Percentiles rank a stretch among this genome's conserved stretches.
Evolutionary conservation across 202 grass and related monocot species (phyloP).

Genomic region (Elaeis oleifera): DNA sequence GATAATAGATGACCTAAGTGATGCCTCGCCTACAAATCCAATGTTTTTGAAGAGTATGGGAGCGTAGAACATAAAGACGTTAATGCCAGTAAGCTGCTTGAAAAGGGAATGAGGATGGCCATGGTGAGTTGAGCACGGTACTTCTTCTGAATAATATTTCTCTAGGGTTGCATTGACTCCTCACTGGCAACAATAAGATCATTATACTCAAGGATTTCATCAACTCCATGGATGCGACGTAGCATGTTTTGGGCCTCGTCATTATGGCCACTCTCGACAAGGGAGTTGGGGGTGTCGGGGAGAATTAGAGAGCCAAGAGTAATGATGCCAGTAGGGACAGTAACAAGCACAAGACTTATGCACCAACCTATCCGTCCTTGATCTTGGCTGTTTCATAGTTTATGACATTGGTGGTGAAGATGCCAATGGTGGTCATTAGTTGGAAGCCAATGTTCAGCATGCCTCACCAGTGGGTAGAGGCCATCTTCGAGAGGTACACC

Average conservation of each 20-base stretch:
- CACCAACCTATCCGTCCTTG: slow-evolving; percentile 76
- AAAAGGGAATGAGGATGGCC: slow-evolving; percentile 55
- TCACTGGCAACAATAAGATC: slow-evolving; percentile 66
- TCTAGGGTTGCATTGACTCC: slow-evolving; percentile 76
- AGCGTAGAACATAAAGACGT: slow-evolving; percentile 93
- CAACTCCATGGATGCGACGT: slow-evolving; percentile 69
- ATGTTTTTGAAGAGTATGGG: slow-evolving; percentile 79
- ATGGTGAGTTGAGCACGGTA: slow-evolving; percentile 65
- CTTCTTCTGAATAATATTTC: slow-evolving; percentile 48
- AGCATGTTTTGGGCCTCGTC: slow-evolving; percentile 61
- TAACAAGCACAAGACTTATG: slow-evolving; percentile 63
- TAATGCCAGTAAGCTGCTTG: slow-evolving; percentile 86
- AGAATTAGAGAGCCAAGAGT: slow-evolving; percentile 69
- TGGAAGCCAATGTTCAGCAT: slow-evolving; percentile 99
- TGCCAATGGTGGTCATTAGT: slow-evolving; percentile 88
- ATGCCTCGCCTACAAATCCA: slow-evolving; percentile 63
- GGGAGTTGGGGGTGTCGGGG: slow-evolving; percentile 85
- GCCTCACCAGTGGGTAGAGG: slow-evolving; percentile 58
- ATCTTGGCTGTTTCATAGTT: slow-evolving; percentile 90
- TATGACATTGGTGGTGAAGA: slow-evolving; percentile 69
- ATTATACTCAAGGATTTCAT: slow-evolving; percentile 64
- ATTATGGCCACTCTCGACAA: slow-evolving; percentile 72
- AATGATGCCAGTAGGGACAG: slow-evolving; percentile 69
- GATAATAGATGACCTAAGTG: slow-evolving; percentile 82
- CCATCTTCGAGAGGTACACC: slow-evolving; percentile 93